These are phyloP conservation scores for Bodo saltans DNA, from an alignment of 78 protist genomes.

Conservation along the genomic window DNA sequence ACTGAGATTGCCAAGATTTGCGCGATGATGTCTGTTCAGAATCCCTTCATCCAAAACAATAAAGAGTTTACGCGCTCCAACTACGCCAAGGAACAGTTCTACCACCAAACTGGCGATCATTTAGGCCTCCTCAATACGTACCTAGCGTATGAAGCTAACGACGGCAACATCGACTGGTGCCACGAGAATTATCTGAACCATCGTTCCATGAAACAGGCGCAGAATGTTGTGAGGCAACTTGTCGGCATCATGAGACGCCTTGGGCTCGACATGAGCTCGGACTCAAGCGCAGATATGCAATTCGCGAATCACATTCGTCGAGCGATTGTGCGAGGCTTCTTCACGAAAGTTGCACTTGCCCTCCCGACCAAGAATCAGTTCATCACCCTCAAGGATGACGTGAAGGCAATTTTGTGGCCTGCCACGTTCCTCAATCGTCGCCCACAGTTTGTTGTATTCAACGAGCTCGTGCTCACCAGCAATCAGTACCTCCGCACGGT, in stretches of 20 bases:
- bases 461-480: slow-evolving; percentile 84
- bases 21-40: slow-evolving; percentile 86
- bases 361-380: slow-evolving; percentile 52
- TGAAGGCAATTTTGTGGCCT: slow-evolving; percentile 75
- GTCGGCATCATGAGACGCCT: slow-evolving; percentile 71
- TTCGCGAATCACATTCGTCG: slow-evolving; percentile 63
- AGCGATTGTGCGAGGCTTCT: slow-evolving; percentile 82
- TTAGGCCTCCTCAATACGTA: slow-evolving; percentile 77
- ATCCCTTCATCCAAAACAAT: slow-evolving; percentile 33
- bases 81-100: slow-evolving; percentile 54
- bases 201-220: slow-evolving; percentile 84
- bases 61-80: slow-evolving; percentile 88
- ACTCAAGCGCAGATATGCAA: not conserved
- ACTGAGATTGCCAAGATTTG: slow-evolving; percentile 65
- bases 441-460: slow-evolving; percentile 83
- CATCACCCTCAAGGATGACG: slow-evolving; percentile 71
- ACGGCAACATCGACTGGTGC: slow-evolving; percentile 84
- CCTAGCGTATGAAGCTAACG: slow-evolving; percentile 78
- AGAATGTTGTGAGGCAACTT: slow-evolving; percentile 90
- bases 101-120: slow-evolving; percentile 85
- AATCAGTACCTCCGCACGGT: slow-evolving; percentile 85
- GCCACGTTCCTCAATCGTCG: slow-evolving; percentile 46
- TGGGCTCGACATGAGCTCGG: slow-evolving; percentile 44
- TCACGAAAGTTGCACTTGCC: slow-evolving; percentile 59
- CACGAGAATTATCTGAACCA: slow-evolving; percentile 88